These are phyloP conservation scores for Apiospora arundinis DNA, from an alignment of 2,329 filamentous ascomycete species.

Conservation along the genomic window DNA sequence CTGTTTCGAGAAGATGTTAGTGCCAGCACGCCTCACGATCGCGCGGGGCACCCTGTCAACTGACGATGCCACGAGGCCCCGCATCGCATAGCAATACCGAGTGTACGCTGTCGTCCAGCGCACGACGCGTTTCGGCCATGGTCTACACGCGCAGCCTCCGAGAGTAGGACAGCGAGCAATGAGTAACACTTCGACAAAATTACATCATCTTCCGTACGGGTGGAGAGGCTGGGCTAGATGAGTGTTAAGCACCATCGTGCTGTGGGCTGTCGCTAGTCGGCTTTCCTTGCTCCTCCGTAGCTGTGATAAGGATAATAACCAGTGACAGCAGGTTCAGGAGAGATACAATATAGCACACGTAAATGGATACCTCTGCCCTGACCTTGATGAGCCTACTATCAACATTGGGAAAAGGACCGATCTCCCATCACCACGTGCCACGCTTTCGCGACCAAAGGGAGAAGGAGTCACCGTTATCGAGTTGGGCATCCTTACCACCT, in stretches of 20 bases:
- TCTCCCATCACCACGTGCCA: background rate
- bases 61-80: slow-evolving; percentile 9
- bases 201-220: background rate
- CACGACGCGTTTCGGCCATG: background rate
- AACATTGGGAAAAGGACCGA: background rate
- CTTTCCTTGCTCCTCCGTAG: background rate
- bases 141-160: background rate
- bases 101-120: background rate
- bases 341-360: background rate
- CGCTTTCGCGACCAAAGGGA: background rate
- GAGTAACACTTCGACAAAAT: background rate
- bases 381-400: background rate
- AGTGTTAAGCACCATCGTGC: background rate
- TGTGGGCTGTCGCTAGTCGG: background rate
- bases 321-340: background rate
- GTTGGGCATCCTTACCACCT: background rate
- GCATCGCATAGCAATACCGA: background rate
- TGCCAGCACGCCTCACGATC: slow-evolving; percentile 11
- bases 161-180: background rate
- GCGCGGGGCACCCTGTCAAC: slow-evolving; percentile 10
- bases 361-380: background rate
- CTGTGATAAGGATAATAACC: background rate
- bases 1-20: slow-evolving; percentile 6
- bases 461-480: background rate
- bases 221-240: background rate